Base-by-base conservation (phyloP, 305 asterid genomes). In the Solanum hybrid region DNA sequence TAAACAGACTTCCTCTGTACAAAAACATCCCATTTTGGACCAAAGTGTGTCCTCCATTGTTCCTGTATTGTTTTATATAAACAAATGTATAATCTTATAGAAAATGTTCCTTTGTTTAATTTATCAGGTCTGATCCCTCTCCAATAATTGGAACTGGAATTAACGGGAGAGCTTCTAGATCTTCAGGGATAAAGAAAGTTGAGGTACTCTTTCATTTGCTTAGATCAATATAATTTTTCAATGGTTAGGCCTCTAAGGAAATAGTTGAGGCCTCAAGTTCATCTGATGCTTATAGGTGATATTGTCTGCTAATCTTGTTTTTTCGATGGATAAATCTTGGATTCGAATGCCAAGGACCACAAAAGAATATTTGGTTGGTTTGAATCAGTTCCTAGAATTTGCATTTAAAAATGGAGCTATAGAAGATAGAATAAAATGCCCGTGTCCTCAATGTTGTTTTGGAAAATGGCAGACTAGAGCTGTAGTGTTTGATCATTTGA, bases 1-100 rank as follows among this genome's bases (percentile, higher is more conserved):
- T 96, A 97, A 8, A 92, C 92, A 40, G 92, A 92, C 95, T 97
- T 97, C 92, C 98, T 95, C 92, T 92, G 96, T 61, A 89, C 94
- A 39, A 96, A 95, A 34, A 90, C 91, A 89, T 95, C 95, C 99
- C 99, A 97, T 42, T 89, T 89, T 42, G 90, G 92, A 90, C 99
- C 99, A 90, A 93, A 97, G 51, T 97, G 99, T 89, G 92, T 92
- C 92, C 92, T 91, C 99, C 99, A 96, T 51, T 96, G 95, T 83
- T 95, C 97, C 83, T 92, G 95, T 67, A 96, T 94, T 28, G 92
- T 93, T 33, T 33, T 33, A 33, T 33, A 33, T 33, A 33, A 33
- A 33, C n/a, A 33, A 33, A 33, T 33, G 35, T 33, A 33, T 33
- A 33, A 33, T 33, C 35, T 33, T 33, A 33, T 33, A 33, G 35